Base-by-base conservation (phyloP, 139 green algal species). In the Diplosphaera chodatii region DNA sequence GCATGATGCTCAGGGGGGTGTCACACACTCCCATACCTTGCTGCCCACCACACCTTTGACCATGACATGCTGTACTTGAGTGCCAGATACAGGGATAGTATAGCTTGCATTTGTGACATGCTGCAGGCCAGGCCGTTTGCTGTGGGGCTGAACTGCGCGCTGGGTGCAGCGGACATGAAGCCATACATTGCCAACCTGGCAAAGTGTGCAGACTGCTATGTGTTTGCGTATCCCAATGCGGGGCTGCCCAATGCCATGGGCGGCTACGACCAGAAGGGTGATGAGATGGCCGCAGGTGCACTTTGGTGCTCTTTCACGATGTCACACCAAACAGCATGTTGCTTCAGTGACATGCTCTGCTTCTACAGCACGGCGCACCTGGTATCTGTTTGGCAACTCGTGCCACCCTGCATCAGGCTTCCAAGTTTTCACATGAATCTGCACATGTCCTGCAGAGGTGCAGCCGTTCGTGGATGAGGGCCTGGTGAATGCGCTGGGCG, bases 211-310 rank as follows among this genome's bases (percentile, higher is more conserved):
- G 93, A 98, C 82, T 97, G 93, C 85, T 97, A 84, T 65, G 91
- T 98, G 68, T 96, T 98, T 78, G 95, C 87, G 84, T 98, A 99
- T 86, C 94, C 94, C 71, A 99, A 99, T 79, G 94, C 94, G 10
- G 94, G 94, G 37, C 85, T 99, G 74, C 94, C 94, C 70, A 99
- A 99, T 71, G 93, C 93, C 70, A 98, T 99, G 93, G 94, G 94
- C 55, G 94, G 94, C 6, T 99, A 99, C 72, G 94, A 99, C 86
- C 92, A 99, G 87, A 96, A 94, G 79, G 86, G 83, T 8, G 23
- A 69, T 0, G 94, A 94, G 80, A 97, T 99, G 91, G 93, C 91
- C 20, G 92, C 97, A 77, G 48, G 48, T 59, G 48, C 13, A 18
- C 37, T 48, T 48, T 8, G 10, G 13, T 48, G n/a, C n/a, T n/a